Conservation (phyloP, 148 eudicot genomes). For the Spergularia marina region DNA sequence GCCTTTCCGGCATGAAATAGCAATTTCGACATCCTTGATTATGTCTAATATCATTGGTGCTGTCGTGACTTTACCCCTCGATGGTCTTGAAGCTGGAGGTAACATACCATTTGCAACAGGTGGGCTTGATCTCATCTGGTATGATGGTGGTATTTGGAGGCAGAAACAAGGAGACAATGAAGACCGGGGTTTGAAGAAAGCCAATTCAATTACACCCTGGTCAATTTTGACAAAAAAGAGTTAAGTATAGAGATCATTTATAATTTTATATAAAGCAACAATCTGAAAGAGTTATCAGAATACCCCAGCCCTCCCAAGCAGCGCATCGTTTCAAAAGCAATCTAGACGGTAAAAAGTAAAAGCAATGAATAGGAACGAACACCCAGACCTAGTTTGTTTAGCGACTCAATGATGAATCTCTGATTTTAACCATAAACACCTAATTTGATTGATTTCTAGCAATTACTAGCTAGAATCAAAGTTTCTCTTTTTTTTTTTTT, state of each 20-base stretch:
- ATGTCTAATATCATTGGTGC: slow-evolving; percentile 64
- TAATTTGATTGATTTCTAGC: neutral
- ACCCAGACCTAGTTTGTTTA: neutral
- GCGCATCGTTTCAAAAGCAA: too few relatives aligned
- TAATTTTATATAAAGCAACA: neutral
- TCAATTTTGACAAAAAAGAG: neutral
- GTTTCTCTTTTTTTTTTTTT: too few relatives aligned
- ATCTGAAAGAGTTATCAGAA: neutral
- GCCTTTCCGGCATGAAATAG: slow-evolving; percentile 82
- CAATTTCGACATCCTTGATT: slow-evolving; percentile 80
- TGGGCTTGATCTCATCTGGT: slow-evolving; percentile 57
- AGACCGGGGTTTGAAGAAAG: slow-evolving; percentile 72
- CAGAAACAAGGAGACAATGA: slow-evolving; percentile 75
- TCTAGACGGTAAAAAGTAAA: neutral
- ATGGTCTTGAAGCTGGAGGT: slow-evolving; percentile 65
- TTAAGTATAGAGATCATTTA: neutral
- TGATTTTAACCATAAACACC: too few relatives aligned
- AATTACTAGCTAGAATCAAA: neutral
- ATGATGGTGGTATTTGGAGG: slow-evolving; percentile 61
- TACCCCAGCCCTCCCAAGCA: neutral
- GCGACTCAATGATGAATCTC: neutral
- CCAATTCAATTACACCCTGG: slow-evolving; percentile 84
- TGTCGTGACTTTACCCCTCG: slow-evolving; percentile 68
- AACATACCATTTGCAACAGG: slow-evolving; percentile 51
- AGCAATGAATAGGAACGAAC: neutral